A percentile compares a stretch with the other conserved stretches of the same genome.
These are phyloP conservation scores for Crithidia sp. DNA, from an alignment of 208 protist species.

Conservation along the genomic window DNA sequence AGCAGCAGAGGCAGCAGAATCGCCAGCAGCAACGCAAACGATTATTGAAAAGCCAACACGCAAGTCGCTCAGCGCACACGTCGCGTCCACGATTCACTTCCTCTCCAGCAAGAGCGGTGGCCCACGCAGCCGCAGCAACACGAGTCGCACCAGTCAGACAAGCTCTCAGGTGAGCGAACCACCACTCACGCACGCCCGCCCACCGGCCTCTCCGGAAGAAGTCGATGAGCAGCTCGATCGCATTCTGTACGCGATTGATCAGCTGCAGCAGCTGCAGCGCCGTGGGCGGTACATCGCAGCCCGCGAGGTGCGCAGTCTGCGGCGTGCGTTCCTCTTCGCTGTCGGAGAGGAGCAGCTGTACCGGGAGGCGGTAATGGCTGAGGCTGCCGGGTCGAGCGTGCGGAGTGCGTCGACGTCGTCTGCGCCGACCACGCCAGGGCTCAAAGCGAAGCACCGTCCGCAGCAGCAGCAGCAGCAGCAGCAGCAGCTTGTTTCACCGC, in stretches of 20 bases:
- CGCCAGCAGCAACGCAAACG: background rate
- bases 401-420: constrained; percentile 1
- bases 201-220: constrained; percentile 41
- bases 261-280: constrained; percentile 50
- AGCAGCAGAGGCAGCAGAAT: background rate
- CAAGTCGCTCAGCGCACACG: constrained; percentile 12
- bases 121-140: constrained; percentile 9
- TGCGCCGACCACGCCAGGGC: constrained; percentile 5
- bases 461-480: background rate
- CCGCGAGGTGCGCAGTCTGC: constrained; percentile 58
- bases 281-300: constrained; percentile 45
- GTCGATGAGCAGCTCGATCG: constrained; percentile 61
- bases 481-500: background rate
- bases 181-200: constrained; percentile 20
- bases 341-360: constrained; percentile 43
- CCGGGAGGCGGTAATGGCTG: constrained; percentile 2
- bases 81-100: constrained; percentile 32
- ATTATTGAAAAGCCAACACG: background rate
- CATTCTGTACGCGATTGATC: constrained; percentile 51
- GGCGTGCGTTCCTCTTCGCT: constrained; percentile 59
- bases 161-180: constrained; percentile 9
- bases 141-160: constrained; percentile 6
- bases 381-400: constrained; percentile 4
- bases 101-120: constrained; percentile 19
- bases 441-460: background rate